phyloP scores from a whole-genome alignment of 148 eudicot species.

The Rheum nobile region DNA sequence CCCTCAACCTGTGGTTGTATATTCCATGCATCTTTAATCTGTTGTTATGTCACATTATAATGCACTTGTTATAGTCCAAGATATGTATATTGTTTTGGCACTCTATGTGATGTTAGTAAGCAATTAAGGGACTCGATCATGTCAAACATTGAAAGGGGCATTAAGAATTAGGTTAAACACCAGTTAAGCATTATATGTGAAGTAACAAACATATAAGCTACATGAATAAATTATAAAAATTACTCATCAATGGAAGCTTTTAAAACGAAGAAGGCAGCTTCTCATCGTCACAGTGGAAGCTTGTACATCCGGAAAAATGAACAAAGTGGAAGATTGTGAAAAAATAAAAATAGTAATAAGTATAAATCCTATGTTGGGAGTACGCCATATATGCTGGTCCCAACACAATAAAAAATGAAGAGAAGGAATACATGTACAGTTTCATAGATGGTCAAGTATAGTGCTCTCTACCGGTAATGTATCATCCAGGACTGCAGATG shows the following conservation, averaged over 20 bases:
- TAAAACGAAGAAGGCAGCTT: neutral
- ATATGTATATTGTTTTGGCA: neutral
- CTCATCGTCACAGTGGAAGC: conserved; percentile 9
- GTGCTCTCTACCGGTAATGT: conserved; percentile 1
- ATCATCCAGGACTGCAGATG: conserved; percentile 1
- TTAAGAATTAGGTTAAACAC: neutral
- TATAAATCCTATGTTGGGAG: neutral
- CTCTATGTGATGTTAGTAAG: neutral
- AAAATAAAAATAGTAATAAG: neutral
- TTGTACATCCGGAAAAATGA: conserved; percentile 1
- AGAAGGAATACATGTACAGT: conserved; percentile 2
- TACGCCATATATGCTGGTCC: neutral
- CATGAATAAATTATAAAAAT: conserved; percentile 4
- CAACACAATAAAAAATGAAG: neutral
- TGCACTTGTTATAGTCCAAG: neutral
- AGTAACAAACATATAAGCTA: conserved; percentile 1
- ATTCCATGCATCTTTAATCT: neutral
- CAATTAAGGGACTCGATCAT: neutral
- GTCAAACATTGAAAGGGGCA: neutral
- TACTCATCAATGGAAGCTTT: conserved; percentile 4
- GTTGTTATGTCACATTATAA: neutral
- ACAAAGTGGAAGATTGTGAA: neutral
- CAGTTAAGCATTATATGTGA: neutral
- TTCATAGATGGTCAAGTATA: conserved; percentile 7
- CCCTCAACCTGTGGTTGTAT: too few species aligned